These are phyloP conservation scores for Syzygium aqueum DNA, from an alignment of 345 rosid species.

Conservation along the genomic window DNA sequence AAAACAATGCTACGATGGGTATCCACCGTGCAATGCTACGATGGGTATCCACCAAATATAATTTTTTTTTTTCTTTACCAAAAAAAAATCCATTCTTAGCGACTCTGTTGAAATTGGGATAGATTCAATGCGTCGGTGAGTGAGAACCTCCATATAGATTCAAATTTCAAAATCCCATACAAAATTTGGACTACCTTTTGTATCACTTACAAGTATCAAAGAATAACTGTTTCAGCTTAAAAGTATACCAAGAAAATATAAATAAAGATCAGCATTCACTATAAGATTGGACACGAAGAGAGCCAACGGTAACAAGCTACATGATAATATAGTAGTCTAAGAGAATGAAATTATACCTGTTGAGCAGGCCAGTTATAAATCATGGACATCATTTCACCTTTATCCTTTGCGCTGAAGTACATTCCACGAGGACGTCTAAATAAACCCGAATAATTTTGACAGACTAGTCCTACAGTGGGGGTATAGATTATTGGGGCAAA, in stretches of 20 bases:
- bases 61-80: no score
- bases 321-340: neutral
- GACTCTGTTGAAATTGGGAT: neutral
- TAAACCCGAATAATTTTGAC: slow-evolving; percentile 95
- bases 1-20: neutral
- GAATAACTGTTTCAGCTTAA: neutral
- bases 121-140: neutral
- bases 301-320: neutral
- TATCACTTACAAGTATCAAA: neutral
- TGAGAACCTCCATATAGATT: neutral
- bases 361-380: slow-evolving; percentile 93
- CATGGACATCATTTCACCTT: slow-evolving; percentile 99
- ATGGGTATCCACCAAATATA: no score
- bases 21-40: neutral
- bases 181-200: neutral
- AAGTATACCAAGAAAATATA: neutral
- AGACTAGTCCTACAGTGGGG: slow-evolving; percentile 93
- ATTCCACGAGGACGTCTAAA: slow-evolving; percentile 98
- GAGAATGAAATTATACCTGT: slow-evolving; percentile 22
- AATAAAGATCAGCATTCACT: neutral
- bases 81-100: neutral
- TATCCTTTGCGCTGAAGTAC: slow-evolving; percentile 99
- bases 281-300: neutral
- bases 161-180: neutral
- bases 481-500: slow-evolving; percentile 95